Conservation (phyloP, 176 grass and related monocot genomes). For the Phoenix roebelenii region DNA sequence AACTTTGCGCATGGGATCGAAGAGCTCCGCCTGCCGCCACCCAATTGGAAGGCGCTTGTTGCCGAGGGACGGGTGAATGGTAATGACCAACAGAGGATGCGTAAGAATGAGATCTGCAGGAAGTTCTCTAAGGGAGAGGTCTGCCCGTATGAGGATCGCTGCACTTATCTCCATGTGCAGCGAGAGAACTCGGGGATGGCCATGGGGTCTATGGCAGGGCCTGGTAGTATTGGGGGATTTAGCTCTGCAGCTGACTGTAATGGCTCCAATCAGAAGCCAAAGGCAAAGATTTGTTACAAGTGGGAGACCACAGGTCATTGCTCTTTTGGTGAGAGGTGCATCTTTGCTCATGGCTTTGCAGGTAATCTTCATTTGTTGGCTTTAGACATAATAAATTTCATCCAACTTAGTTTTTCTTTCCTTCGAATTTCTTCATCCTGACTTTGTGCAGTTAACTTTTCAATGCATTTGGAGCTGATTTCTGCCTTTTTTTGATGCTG, state of each 20-base stretch:
- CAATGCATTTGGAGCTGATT: too few relatives aligned
- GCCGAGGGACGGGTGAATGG: too few relatives aligned
- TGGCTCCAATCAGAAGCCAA: background rate
- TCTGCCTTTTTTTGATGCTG: too few relatives aligned
- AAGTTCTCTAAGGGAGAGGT: slow-evolving; percentile 34
- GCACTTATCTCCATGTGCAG: slow-evolving; percentile 29
- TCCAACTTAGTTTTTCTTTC: background rate
- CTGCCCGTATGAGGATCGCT: slow-evolving; percentile 29
- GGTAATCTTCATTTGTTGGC: background rate
- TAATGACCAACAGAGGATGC: too few relatives aligned
- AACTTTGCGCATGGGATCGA: slow-evolving; percentile 44
- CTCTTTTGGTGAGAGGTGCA: background rate
- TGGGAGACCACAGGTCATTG: background rate
- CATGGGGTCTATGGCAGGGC: too few relatives aligned
- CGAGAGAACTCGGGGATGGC: too few relatives aligned
- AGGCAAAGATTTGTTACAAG: background rate
- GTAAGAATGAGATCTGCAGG: background rate
- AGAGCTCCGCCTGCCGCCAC: slow-evolving; percentile 33
- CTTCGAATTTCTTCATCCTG: too few relatives aligned
- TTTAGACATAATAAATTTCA: too few relatives aligned
- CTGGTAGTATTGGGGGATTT: background rate
- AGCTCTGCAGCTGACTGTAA: background rate
- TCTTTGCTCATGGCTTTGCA: background rate
- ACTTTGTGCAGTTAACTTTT: too few relatives aligned
- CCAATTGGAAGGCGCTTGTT: slow-evolving; percentile 3